These are phyloP conservation scores for Exophiala sideris DNA, from an alignment of 2,329 filamentous ascomycete species.

Conservation along the genomic window DNA sequence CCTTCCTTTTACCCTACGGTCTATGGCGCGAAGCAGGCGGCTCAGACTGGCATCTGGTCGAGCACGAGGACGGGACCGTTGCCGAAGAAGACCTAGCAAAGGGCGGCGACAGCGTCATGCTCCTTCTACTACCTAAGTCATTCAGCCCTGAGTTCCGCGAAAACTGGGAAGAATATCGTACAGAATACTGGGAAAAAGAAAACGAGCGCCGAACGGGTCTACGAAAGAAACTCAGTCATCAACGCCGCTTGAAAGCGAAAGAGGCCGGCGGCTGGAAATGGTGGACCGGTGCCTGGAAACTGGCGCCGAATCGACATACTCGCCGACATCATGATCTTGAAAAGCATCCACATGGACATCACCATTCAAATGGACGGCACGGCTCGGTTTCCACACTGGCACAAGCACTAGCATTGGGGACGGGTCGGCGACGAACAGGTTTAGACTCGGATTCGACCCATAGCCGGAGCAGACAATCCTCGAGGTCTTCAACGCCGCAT, in stretches of 20 bases:
- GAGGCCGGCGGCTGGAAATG: constrained; percentile 72
- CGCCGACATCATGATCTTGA: constrained; percentile 28
- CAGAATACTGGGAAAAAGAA: constrained; percentile 95
- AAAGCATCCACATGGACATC: constrained; percentile 30
- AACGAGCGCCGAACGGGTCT: constrained; percentile 81
- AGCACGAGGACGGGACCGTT: constrained; percentile 51
- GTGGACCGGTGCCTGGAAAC: constrained; percentile 72
- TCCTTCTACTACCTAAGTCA: constrained; percentile 86
- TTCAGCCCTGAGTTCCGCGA: constrained; percentile 93
- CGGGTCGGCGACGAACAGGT: constrained; percentile 5
- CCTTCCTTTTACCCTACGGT: constrained; percentile 73
- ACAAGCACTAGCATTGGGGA: constrained; percentile 2
- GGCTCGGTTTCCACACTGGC: constrained; percentile 6
- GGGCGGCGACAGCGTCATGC: constrained; percentile 86
- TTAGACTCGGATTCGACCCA: constrained; percentile 23
- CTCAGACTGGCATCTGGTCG: constrained; percentile 71
- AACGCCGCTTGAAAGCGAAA: constrained; percentile 62
- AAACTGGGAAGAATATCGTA: constrained; percentile 92
- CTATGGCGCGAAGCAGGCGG: constrained; percentile 51
- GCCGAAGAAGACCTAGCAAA: constrained; percentile 88
- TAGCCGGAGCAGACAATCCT: constrained; percentile 25
- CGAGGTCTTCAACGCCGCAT: constrained; percentile 27
- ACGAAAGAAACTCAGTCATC: constrained; percentile 65
- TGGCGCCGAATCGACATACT: constrained; percentile 28
- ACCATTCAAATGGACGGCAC: constrained; percentile 15